Evolutionary conservation across 768 basidiomycete species (phyloP).

Genomic region (Hygrocybe punicea): DNA sequence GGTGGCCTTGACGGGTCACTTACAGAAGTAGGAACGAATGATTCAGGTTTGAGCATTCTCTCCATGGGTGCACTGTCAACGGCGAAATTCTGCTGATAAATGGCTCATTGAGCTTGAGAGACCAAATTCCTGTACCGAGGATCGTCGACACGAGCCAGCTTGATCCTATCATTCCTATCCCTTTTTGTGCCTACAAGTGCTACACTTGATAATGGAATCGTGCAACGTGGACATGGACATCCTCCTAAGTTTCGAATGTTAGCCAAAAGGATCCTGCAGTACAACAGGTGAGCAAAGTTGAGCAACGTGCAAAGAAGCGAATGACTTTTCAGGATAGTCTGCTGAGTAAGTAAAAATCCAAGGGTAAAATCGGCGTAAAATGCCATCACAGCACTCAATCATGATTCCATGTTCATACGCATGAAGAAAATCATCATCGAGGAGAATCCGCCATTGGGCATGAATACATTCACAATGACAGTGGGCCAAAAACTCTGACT

Average conservation of each 20-base stretch:
- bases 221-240: slow-evolving; percentile 27
- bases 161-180: neutral
- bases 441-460: neutral
- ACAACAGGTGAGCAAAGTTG: neutral
- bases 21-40: slow-evolving; percentile 6
- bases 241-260: slow-evolving; percentile 22
- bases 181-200: slow-evolving; percentile 21
- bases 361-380: slow-evolving; percentile 19
- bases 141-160: neutral
- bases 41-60: neutral
- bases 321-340: slow-evolving; percentile 25
- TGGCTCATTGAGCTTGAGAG: neutral
- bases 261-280: slow-evolving; percentile 23
- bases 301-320: neutral
- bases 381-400: slow-evolving; percentile 5
- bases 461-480: slow-evolving; percentile 7
- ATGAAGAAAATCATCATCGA: slow-evolving; percentile 2
- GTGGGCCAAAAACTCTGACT: slow-evolving; percentile 2
- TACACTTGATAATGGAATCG: slow-evolving; percentile 19
- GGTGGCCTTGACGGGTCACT: neutral
- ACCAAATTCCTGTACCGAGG: slow-evolving; percentile 3
- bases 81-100: neutral
- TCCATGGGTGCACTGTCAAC: slow-evolving; percentile 2
- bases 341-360: slow-evolving; percentile 24
- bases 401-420: slow-evolving; percentile 7